Percentiles rank a stretch among this genome's conserved stretches.
Conservation (phyloP, 108 stramenopile species). For the Nitzschia putrida region DNA sequence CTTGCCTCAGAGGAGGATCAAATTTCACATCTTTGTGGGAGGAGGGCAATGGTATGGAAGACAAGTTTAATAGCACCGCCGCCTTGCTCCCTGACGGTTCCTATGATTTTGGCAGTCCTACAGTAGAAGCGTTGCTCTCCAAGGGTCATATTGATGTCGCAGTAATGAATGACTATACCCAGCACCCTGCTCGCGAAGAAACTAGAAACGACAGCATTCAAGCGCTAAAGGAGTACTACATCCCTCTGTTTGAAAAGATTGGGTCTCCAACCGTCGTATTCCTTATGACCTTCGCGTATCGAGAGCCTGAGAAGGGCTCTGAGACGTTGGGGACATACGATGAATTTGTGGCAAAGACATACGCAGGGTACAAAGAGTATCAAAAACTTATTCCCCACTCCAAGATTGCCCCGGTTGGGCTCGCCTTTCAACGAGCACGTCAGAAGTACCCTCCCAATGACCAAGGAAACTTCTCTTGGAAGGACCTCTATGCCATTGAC, state of each 20-base stretch:
- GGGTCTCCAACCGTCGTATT: constrained; percentile 32
- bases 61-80: constrained; percentile 53
- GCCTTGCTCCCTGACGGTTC: constrained; percentile 26
- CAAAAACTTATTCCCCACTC: constrained; percentile 28
- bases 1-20: constrained; percentile 66
- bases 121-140: constrained; percentile 48
- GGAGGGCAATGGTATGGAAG: constrained; percentile 71
- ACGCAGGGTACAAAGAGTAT: constrained; percentile 46
- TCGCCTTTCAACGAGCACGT: constrained; percentile 43
- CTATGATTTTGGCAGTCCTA: constrained; percentile 71
- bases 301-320: constrained; percentile 44
- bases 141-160: constrained; percentile 56
- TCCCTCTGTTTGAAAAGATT: constrained; percentile 39
- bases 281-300: constrained; percentile 68
- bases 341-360: constrained; percentile 48
- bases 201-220: constrained; percentile 39
- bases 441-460: constrained; percentile 5
- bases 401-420: constrained; percentile 65
- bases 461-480: constrained; percentile 39
- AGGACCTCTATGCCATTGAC: constrained; percentile 58
- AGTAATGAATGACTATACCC: constrained; percentile 79
- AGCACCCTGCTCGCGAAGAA: constrained; percentile 54
- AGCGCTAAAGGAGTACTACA: constrained; percentile 44
- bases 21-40: constrained; percentile 45
- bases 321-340: constrained; percentile 60